A percentile compares a stretch with the other conserved stretches of the same genome.
Conservation (phyloP, 2,329 filamentous ascomycete species). For the Polytolypa hystricis region DNA sequence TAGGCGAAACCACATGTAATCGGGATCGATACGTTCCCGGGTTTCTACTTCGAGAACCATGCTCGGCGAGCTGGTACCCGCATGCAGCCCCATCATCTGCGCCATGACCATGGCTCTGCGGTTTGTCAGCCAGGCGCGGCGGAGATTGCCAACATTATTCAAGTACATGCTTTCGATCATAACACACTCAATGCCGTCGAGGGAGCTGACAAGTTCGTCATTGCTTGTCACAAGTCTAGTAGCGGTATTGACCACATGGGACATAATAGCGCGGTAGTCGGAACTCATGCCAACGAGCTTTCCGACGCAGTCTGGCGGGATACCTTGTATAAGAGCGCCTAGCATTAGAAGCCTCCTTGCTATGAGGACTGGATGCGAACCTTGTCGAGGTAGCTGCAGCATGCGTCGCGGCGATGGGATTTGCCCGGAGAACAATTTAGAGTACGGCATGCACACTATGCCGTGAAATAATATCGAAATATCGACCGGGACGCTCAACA, state of each 20-base stretch:
- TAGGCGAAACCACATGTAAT: conserved; percentile 30
- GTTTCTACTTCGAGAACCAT: conserved; percentile 12
- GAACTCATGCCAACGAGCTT: conserved; percentile 3
- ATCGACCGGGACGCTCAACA: conserved; percentile 22
- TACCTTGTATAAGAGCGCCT: conserved; percentile 37
- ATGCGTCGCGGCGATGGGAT: conserved; percentile 20
- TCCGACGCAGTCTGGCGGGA: conserved; percentile 25
- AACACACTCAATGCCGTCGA: conserved; percentile 35
- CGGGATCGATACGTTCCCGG: conserved; percentile 10
- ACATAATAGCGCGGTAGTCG: conserved; percentile 16
- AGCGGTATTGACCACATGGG: conserved; percentile 20
- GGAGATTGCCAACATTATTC: conserved; percentile 30
- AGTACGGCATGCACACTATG: conserved; percentile 25
- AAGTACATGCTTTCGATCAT: conserved; percentile 33
- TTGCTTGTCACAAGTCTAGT: conserved; percentile 25
- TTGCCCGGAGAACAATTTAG: conserved; percentile 11
- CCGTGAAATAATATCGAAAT: conserved; percentile 27
- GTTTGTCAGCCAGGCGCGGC: conserved; percentile 27
- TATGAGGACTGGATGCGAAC: conserved; percentile 39
- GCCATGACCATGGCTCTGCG: conserved; percentile 31
- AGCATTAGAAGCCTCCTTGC: conserved; percentile 40
- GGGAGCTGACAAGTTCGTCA: conserved; percentile 25
- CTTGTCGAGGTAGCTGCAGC: conserved; percentile 25
- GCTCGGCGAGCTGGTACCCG: conserved; percentile 13
- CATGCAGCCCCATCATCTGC: conserved; percentile 34